A percentile compares a stretch with the other conserved stretches of the same genome.
These are phyloP conservation scores for Penicillium sclerotiorum DNA, from an alignment of 2,329 filamentous ascomycete species.

Conservation along the genomic window DNA sequence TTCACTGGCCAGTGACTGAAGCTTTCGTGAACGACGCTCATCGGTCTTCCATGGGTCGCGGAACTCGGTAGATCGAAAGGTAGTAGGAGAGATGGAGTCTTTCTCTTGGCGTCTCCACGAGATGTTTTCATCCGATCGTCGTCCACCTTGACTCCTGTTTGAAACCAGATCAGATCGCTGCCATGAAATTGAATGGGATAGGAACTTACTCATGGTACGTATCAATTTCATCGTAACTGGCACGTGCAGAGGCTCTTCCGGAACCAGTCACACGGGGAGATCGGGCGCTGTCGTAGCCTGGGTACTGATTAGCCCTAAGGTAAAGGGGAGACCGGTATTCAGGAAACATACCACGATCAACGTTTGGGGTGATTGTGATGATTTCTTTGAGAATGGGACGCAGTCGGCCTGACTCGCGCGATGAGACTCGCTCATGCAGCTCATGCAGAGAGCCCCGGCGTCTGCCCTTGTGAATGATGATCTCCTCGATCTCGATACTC, in stretches of 20 bases:
- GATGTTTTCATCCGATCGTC: slow-evolving; percentile 29
- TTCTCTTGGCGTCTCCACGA: too few relatives aligned
- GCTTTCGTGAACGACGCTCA: slow-evolving; percentile 2
- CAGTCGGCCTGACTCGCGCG: slow-evolving; percentile 65
- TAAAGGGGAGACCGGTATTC: not conserved
- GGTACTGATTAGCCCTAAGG: slow-evolving; percentile 1
- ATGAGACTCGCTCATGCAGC: slow-evolving; percentile 57
- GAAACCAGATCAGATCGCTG: not conserved
- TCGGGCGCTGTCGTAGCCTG: slow-evolving; percentile 30
- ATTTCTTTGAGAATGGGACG: slow-evolving; percentile 86
- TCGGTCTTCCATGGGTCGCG: slow-evolving; percentile 18
- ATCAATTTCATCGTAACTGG: slow-evolving; percentile 57
- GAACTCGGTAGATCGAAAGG: slow-evolving; percentile 26
- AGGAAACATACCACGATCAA: slow-evolving; percentile 72
- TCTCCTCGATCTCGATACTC: slow-evolving; percentile 13
- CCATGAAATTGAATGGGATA: not conserved
- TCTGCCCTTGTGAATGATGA: slow-evolving; percentile 6
- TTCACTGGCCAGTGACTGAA: slow-evolving; percentile 5
- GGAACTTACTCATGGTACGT: slow-evolving; percentile 54
- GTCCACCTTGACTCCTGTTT: slow-evolving; percentile 23
- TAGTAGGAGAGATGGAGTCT: slow-evolving; percentile 44
- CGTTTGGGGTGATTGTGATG: slow-evolving; percentile 83
- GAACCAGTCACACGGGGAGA: slow-evolving; percentile 32
- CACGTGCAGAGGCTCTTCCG: slow-evolving; percentile 29
- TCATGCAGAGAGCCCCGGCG: slow-evolving; percentile 14